Evolutionary conservation across 2,329 filamentous ascomycete genomes (phyloP), one percentile per base, ranked within the genome.

Genomic region (Penicillium sp.): DNA sequence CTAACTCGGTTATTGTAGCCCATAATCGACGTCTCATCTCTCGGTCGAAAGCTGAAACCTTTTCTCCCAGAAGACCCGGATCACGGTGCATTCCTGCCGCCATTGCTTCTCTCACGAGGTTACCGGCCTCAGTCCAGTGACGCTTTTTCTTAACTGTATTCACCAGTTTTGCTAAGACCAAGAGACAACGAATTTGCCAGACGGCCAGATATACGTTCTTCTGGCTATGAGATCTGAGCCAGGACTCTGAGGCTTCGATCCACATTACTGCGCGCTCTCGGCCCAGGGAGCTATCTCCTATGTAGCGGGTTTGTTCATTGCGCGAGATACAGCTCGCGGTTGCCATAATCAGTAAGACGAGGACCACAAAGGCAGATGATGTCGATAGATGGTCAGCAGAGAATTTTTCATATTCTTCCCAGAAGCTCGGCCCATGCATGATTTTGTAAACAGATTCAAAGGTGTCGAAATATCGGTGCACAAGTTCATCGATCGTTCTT

Each of bases 1-100:
- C 81, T n/a, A 83, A 61, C 57, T 84, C 82, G 3, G 78, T 68
- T 4, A 82, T 79, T 4, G 80, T 82, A 4, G 74, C 74, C 82
- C 82, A 84, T 3, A 84, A 63, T 33, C 82, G 72, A 7, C 57
- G 41, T 37, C 57, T 35, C 50, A 83, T 80, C 56, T 83, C 79
- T 52, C 79, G 77, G 41, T 83, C 79, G 29, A 80, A 80, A 2
- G 73, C 67, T 3, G 71, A 72, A 10, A 76, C 72, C 26, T 65
- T 63, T 55, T 73, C 66, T 56, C 72, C 61, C 60, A 75, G 57
- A 63, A 75, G 60, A 5, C 68, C 70, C 0, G 80, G 77, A 48
- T 82, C 76, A 19, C 81, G 76, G 64, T 84, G 82, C 47, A 84
- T 69, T 1, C 81, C 82, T 11, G 77, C 73, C 29, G 79, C 72